Base-by-base conservation (phyloP, 352 stramenopile species). In the Pythium coloratum region DNA sequence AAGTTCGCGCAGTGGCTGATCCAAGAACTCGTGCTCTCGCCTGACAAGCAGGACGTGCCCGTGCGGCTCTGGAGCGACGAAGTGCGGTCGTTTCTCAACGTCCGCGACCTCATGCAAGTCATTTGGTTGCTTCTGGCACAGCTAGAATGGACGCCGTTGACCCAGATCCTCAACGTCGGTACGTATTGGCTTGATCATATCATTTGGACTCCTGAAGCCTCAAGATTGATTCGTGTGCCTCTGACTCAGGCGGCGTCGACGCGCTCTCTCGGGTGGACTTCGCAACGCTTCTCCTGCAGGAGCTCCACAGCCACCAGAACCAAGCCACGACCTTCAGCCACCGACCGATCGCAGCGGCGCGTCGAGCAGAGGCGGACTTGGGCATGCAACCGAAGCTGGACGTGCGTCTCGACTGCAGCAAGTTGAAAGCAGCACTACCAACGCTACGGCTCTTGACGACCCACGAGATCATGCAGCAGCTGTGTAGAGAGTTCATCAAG, bases 1-100 rank as follows among this genome's bases (percentile, higher is more conserved):
- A 91, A 91, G 64, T 89, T 91, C 58, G 82, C 88, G 67, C 53
- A 87, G 47, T 91, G 82, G 82, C 68, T 91, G n/a, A 68, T 82
- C 24, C 44, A 55, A 2, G 67, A 89, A 55, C 73, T 91, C 44
- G 76, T 85, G 33, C 34, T 40, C 0, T 33, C 59, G 0, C 36
- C 33, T 6, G 36, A 54, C 6, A 67, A 44, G 14, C 56, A 30
- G 7, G 14, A 16, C 8, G 51, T 44, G 10, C 70, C 76, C 0
- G 64, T 91, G 14, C 67, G 70, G 9, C 65, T 91, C 20, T 91
- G 82, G 82, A 76, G 63, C 53, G 82, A 91, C 62, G 82, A 91
- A 66, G 69, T 86, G 62, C 78, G 82, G 16, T 91, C 82, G 28
- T 91, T 84, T 49, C 62, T 89, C 28, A 84, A 76, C 59, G 70